Base-by-base conservation (phyloP, 352 stramenopile genomes). In the Thraustochytrium striatum region DNA sequence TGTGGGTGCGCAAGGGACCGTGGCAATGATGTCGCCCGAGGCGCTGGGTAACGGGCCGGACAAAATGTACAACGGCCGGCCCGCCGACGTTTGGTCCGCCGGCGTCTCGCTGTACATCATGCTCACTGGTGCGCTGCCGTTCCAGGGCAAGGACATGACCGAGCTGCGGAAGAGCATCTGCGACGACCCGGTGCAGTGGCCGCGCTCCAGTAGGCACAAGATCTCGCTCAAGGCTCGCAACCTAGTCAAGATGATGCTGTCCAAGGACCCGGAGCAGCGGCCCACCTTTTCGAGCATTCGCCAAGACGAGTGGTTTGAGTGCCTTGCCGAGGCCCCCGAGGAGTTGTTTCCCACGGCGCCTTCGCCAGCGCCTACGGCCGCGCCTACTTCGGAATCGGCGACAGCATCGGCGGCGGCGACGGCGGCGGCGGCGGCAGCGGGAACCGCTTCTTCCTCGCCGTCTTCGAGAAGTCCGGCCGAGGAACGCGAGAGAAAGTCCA, bases 41-140 rank as follows among this genome's bases (percentile, higher is more conserved):
- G 92, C 96, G 61, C 87, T 96, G 38, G 91, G 44, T 3, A 11
- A 33, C n/a, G 72, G 72, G 35, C 58, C 91, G 0, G 91, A 96
- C 85, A 94, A 94, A 83, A 93, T 92, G 38, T 99, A 98, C 85
- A 88, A 94, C 81, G 90, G 90, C 21, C 89, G 87, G 21, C 91
- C 91, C 69, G 90, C 90, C 11, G 89, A 96, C 86, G 93, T 98
- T 30, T 99, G 96, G 96, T 97, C 92, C 41, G 95, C 96, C 79
- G 96, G 96, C 65, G 95, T 99, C 32, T 98, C 98, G 73, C 86
- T 99, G 25, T 99, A 98, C 84, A 88, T 91, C 30, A 91, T 96
- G 86, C 81, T 96, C 33, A 86, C 86, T 3, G 87, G 86, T 11
- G 79, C 68, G 13, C 41, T 89, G 32, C 84, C 85, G 44, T 89